phyloP scores from a whole-genome alignment of 129 eudicot genomes.

The Calendula officinalis region DNA sequence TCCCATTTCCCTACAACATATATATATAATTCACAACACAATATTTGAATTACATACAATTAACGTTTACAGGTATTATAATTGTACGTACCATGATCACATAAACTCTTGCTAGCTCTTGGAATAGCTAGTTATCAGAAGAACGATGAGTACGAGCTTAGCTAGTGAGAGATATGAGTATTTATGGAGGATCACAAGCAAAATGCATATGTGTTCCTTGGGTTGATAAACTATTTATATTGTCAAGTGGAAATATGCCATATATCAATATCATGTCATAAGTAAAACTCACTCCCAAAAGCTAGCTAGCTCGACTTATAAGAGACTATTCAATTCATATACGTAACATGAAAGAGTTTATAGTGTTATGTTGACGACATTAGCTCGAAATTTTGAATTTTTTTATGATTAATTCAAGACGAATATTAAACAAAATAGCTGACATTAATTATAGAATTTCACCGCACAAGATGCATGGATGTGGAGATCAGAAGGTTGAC shows the following conservation, averaged over 20 bases:
- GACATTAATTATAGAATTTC: neutral
- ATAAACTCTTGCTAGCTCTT: constrained; percentile 24
- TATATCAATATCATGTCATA: constrained; percentile 19
- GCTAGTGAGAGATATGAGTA: constrained; percentile 44
- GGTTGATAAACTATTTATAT: constrained; percentile 33
- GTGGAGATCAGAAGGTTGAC: neutral
- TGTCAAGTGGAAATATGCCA: constrained; percentile 35
- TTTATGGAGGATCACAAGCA: constrained; percentile 58
- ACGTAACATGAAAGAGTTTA: neutral
- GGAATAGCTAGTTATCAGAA: constrained; percentile 27
- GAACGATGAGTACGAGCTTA: constrained; percentile 8
- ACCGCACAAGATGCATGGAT: neutral
- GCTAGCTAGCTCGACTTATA: too few species aligned
- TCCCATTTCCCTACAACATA: constrained; percentile 52
- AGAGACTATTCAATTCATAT: too few species aligned
- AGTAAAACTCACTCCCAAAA: neutral
- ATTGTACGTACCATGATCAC: constrained; percentile 46
- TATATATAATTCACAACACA: neutral
- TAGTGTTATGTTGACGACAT: constrained; percentile 10
- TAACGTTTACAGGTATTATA: neutral
- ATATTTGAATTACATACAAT: constrained; percentile 19
- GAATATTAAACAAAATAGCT: neutral
- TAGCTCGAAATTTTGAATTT: neutral
- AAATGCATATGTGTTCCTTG: constrained; percentile 25
- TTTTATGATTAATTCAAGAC: neutral